Evolutionary conservation across 2,329 filamentous ascomycete genomes (phyloP), one percentile per base, ranked within the genome.

Genomic region (Penicillium freii): DNA sequence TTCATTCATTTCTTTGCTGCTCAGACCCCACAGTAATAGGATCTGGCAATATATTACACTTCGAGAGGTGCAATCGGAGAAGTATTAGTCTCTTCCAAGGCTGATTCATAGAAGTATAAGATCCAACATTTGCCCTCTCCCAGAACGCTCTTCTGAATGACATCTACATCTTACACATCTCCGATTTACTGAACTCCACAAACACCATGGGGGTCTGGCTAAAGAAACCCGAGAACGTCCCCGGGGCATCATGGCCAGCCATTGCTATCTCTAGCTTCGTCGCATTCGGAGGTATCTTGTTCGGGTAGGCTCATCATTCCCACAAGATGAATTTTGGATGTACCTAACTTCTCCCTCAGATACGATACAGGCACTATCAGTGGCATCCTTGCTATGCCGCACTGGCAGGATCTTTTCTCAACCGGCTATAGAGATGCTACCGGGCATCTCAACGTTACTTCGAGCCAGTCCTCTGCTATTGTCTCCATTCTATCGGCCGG

Each of bases 401-500:
- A 31, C n/a, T 45, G 43, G 43, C 39, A 42, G 4, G 39, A 42
- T 4, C 19, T 15, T 15, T 42, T 42, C 13, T 42, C 39, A 23
- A 42, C 39, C 21, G 39, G 39, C 19, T 42, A 47, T 34, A 33
- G 27, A 47, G 45, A 47, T 34, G 34, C 21, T 31, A 25, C 47
- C 6, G 36, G 21, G 1, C 33, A 25, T 19, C 34, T 50, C 11
- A 42, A 42, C 39, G 7, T 42, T 15, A 47, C 45, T 11, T 33
- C 27, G 17, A 87, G 90, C 58, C 60, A 66, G 43, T 66, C 63
- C 5, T 64, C 62, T 11, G 63, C 64, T 57, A 64, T 66, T 27
- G 64, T 66, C 19, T 65, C 62, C 39, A 54, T 66, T 5, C 59
- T 90, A 86, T 84, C 87, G 23, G 87, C 82, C 52, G 88, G 88